Evolutionary conservation across 257 asterid genomes (phyloP).

Genomic region (Sherardia arvensis): DNA sequence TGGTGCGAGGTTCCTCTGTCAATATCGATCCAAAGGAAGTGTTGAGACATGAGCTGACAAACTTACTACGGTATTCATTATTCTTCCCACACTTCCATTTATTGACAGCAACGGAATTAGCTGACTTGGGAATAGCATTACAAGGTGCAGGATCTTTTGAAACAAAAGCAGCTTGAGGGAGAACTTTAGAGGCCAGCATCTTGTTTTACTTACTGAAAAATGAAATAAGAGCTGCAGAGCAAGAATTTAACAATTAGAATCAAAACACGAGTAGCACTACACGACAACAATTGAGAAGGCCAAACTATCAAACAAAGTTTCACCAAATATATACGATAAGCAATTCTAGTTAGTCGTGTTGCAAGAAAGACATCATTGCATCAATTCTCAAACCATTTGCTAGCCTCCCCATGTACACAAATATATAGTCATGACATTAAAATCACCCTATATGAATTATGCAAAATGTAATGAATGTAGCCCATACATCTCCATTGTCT

Average conservation of each 20-base stretch:
- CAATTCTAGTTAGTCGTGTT: not conserved
- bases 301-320: not conserved
- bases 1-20: conserved; percentile 25
- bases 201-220: not conserved
- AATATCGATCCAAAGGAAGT: conserved; percentile 28
- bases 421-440: not conserved
- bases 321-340: not conserved
- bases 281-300: not conserved
- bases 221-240: not conserved
- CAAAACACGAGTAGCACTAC: not conserved
- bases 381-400: not conserved
- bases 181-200: conserved; percentile 44
- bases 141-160: conserved; percentile 15
- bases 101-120: conserved; percentile 4
- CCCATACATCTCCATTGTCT: not conserved
- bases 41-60: conserved; percentile 27
- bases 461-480: not conserved
- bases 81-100: conserved; percentile 13
- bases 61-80: conserved; percentile 7
- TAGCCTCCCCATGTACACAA: not conserved
- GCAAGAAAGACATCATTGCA: not conserved
- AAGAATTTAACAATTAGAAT: not conserved
- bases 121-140: conserved; percentile 16
- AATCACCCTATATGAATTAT: not conserved
- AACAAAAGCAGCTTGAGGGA: conserved; percentile 24